Conservation (phyloP, 768 basidiomycete genomes). For the Lentinus brumalis region DNA sequence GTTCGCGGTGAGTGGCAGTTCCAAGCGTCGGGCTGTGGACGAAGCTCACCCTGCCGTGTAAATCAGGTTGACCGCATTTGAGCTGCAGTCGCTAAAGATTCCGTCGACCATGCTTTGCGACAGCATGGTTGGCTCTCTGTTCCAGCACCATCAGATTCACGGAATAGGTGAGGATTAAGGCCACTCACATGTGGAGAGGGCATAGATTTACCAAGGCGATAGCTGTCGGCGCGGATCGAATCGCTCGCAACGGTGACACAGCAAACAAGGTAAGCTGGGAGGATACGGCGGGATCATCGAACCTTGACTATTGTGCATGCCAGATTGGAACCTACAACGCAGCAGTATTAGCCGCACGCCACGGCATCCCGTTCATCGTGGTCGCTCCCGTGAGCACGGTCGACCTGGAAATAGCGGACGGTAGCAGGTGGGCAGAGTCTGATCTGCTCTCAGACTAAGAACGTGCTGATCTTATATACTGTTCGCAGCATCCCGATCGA, state of each 20-base stretch:
- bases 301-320: background rate
- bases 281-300: background rate
- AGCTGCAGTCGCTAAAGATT: constrained; percentile 81
- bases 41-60: background rate
- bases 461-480: constrained; percentile 11
- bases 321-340: constrained; percentile 95
- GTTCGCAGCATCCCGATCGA: constrained; percentile 83
- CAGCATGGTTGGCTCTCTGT: constrained; percentile 94
- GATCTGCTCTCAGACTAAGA: background rate
- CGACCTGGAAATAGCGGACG: constrained; percentile 76
- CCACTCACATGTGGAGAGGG: background rate
- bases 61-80: constrained; percentile 81
- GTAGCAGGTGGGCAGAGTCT: constrained; percentile 47
- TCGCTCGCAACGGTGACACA: constrained; percentile 93
- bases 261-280: constrained; percentile 76
- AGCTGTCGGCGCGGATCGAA: constrained; percentile 88
- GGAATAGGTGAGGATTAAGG: constrained; percentile 60
- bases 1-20: constrained; percentile 57
- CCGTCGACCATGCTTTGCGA: constrained; percentile 96
- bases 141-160: constrained; percentile 84
- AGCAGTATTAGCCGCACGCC: constrained; percentile 85
- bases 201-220: background rate
- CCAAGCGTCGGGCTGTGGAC: background rate
- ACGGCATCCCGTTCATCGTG: constrained; percentile 89
- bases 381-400: constrained; percentile 93